phyloP scores from a whole-genome alignment of 2,329 filamentous ascomycete genomes.

The Sporothrix brunneoviolacea region DNA sequence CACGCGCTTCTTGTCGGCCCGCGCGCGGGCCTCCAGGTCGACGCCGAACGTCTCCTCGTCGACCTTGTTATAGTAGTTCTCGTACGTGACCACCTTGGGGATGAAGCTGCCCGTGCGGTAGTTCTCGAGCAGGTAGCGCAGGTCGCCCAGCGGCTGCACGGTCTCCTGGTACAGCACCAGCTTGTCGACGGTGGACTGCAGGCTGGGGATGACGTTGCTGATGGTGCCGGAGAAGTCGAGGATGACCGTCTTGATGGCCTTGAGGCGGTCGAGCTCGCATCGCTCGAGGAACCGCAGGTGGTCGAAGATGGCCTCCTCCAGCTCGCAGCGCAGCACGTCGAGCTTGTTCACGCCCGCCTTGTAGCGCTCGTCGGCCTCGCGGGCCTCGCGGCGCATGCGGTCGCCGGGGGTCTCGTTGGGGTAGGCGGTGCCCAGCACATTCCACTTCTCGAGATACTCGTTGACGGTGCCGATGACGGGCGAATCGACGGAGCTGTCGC shows the following conservation, averaged over 20 bases:
- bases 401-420: slow-evolving; percentile 92
- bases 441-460: slow-evolving; percentile 89
- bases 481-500: slow-evolving; percentile 56
- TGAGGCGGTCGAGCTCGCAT: slow-evolving; percentile 90
- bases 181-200: slow-evolving; percentile 93
- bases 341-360: slow-evolving; percentile 79
- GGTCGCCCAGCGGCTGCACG: slow-evolving; percentile 83
- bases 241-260: slow-evolving; percentile 96
- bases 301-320: slow-evolving; percentile 92
- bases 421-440: slow-evolving; percentile 78
- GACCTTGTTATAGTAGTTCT: slow-evolving; percentile 98
- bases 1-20: slow-evolving; percentile 91
- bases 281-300: slow-evolving; percentile 95
- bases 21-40: slow-evolving; percentile 88
- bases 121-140: slow-evolving; percentile 91
- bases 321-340: slow-evolving; percentile 81
- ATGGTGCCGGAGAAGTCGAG: slow-evolving; percentile 96
- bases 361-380: slow-evolving; percentile 89
- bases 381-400: slow-evolving; percentile 78
- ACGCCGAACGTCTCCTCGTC: slow-evolving; percentile 98
- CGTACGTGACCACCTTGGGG: slow-evolving; percentile 85
- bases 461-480: slow-evolving; percentile 75
- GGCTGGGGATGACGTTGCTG: slow-evolving; percentile 92
- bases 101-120: slow-evolving; percentile 92
- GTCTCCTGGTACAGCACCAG: slow-evolving; percentile 99